phyloP scores from a whole-genome alignment of 495 filamentous ascomycete species.

The Aspergillus coremiiformis region DNA sequence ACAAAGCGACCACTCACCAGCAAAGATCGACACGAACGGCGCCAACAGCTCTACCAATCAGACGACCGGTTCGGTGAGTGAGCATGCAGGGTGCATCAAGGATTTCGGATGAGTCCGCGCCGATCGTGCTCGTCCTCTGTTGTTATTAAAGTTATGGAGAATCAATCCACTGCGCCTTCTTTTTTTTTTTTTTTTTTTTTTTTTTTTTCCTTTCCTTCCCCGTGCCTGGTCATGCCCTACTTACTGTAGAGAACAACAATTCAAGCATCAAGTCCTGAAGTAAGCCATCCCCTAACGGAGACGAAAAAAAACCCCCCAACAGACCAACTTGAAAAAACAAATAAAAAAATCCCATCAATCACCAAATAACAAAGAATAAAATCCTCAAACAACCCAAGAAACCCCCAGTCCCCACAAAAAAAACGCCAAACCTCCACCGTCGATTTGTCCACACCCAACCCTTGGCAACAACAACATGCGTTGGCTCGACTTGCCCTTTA shows the following conservation, averaged over 20 bases:
- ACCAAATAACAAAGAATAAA: slow-evolving; percentile 4
- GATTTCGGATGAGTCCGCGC: neutral
- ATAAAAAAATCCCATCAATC: no score
- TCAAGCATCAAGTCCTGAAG: no score
- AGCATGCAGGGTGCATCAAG: neutral
- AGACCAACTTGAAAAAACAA: no score
- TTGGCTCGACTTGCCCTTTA: neutral
- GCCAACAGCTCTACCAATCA: neutral
- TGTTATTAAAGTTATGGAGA: neutral
- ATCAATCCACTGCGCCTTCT: neutral
- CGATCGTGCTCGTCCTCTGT: neutral
- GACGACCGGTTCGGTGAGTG: no score
- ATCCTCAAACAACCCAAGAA: neutral
- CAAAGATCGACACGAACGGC: neutral
- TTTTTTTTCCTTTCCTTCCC: neutral
- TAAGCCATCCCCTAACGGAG: no score
- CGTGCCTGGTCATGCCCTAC: no score
- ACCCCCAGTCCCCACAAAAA: neutral
- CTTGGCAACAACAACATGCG: no score
- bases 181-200: neutral
- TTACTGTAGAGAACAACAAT: no score
- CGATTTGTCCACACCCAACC: neutral
- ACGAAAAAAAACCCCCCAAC: no score
- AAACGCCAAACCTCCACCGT: neutral
- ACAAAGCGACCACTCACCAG: neutral